These are phyloP conservation scores for Ganoderma boninense DNA, from an alignment of 1,284 basidiomycete species.

Conservation along the genomic window DNA sequence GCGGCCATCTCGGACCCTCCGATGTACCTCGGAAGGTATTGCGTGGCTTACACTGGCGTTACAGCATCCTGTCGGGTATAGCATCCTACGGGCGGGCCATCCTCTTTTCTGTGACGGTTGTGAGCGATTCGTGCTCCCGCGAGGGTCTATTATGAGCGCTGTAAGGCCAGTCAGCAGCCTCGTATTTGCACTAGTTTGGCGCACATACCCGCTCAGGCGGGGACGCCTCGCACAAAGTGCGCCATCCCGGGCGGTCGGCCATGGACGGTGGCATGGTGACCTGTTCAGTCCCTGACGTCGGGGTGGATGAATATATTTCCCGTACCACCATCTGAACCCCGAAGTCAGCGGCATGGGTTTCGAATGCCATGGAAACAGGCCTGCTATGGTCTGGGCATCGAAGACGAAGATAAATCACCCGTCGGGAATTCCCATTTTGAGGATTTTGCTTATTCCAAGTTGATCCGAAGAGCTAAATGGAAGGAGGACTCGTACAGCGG, in stretches of 20 bases:
- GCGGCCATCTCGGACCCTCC: constrained; percentile 31
- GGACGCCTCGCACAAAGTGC: constrained; percentile 24
- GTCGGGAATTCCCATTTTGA: constrained; percentile 8
- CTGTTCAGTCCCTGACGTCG: constrained; percentile 26
- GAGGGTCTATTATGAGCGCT: constrained; percentile 15
- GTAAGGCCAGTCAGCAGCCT: constrained; percentile 1
- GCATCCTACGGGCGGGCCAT: constrained; percentile 11
- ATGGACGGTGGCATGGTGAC: constrained; percentile 33
- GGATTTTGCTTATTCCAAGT: background rate
- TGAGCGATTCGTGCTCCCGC: constrained; percentile 26
- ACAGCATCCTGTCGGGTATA: constrained; percentile 16
- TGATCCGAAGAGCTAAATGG: background rate
- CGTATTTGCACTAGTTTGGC: constrained; percentile 16
- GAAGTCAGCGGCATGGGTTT: constrained; percentile 3
- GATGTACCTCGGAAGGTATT: constrained; percentile 30
- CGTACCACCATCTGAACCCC: constrained; percentile 7
- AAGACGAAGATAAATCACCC: constrained; percentile 8
- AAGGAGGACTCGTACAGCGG: no score
- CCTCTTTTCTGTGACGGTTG: constrained; percentile 19
- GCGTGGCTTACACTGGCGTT: constrained; percentile 1
- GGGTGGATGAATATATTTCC: constrained; percentile 23
- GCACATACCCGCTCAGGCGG: constrained; percentile 14
- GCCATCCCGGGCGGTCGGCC: constrained; percentile 19
- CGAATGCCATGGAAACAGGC: constrained; percentile 18
- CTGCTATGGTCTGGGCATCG: constrained; percentile 3